Base-by-base conservation (phyloP, 2,329 filamentous ascomycete genomes). In the Chaetomiaceae sp. region DNA sequence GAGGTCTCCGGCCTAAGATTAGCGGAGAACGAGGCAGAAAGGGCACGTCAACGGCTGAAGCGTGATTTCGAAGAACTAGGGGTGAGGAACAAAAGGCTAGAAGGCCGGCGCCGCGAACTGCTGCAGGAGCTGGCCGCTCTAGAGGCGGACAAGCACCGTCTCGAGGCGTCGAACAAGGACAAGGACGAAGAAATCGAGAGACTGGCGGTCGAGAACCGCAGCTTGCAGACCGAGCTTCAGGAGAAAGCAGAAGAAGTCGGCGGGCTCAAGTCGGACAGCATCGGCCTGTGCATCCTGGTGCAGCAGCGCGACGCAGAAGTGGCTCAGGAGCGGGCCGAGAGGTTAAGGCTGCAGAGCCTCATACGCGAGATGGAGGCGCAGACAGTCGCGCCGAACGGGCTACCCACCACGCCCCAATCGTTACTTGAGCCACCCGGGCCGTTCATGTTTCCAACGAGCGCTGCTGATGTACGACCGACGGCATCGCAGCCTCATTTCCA, bases 331-430 rank as follows among this genome's bases (percentile, higher is more conserved):
- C 39, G 15, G 14, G 34, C 20, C 11, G 47, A 49, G n/a, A 42
- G 14, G 11, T 2, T 15, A 9, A 30, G 35, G 22, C 18, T 49
- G 7, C 34, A 46, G 7, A 19, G 17, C 18, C 38, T 37, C 26
- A 5, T 49, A 2, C 15, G 15, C 19, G 27, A 33, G 7, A 42
- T 38, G 33, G 45, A 47, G 12, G 38, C 38, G 11, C 30, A 32
- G 11, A 30, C 27, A 14, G 15, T 40, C n/a, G 10, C 24, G 12
- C 7, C 29, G 26, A 17, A 29, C 8, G 26, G 38, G 9, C 6
- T 9, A 18, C 47, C 47, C 2, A 22, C 29, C n/a, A 49, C 43
- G 19, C 37, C 42, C 2, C 12, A 34, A 9, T 42, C 47, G 9
- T 24, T 18, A 2, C 10, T 32, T 9, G 33, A 1, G 6, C 6